Evolutionary conservation across 345 rosid species (phyloP).

Genomic region (Passiflora organensis): DNA sequence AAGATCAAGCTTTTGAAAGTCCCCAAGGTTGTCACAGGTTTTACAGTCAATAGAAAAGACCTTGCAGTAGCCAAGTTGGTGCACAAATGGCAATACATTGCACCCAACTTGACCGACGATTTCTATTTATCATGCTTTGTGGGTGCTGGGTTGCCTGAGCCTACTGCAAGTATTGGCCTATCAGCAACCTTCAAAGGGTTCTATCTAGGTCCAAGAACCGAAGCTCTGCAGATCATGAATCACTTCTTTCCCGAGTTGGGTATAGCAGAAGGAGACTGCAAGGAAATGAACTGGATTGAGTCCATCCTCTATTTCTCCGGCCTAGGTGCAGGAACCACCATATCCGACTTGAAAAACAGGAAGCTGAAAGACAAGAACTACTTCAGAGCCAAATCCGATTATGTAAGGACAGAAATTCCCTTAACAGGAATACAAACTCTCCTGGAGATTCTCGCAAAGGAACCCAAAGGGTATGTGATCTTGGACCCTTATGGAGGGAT

Average conservation of each 20-base stretch:
- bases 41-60: constrained; percentile 14
- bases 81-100: constrained; percentile 21
- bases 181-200: constrained; percentile 29
- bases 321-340: constrained; percentile 5
- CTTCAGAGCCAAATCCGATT: constrained; percentile 27
- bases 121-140: constrained; percentile 24
- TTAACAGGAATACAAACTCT: constrained; percentile 5
- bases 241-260: constrained; percentile 18
- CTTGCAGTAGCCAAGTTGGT: constrained; percentile 17
- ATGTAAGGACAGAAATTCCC: constrained; percentile 15
- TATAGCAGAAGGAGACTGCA: constrained; percentile 13
- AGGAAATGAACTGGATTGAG: constrained; percentile 28
- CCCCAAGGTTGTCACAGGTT: constrained; percentile 12
- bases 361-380: constrained; percentile 2
- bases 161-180: constrained; percentile 4
- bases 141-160: constrained; percentile 20
- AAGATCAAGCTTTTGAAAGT: constrained; percentile 19
- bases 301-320: constrained; percentile 24
- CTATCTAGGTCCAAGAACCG: constrained; percentile 14
- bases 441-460: constrained; percentile 16
- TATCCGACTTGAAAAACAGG: constrained; percentile 17
- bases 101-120: constrained; percentile 11
- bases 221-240: constrained; percentile 5
- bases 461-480: constrained; percentile 26
- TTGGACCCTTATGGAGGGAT: constrained; percentile 27